Base-by-base conservation (phyloP, 805 yeast species). In the Candida broadrunensis region DNA sequence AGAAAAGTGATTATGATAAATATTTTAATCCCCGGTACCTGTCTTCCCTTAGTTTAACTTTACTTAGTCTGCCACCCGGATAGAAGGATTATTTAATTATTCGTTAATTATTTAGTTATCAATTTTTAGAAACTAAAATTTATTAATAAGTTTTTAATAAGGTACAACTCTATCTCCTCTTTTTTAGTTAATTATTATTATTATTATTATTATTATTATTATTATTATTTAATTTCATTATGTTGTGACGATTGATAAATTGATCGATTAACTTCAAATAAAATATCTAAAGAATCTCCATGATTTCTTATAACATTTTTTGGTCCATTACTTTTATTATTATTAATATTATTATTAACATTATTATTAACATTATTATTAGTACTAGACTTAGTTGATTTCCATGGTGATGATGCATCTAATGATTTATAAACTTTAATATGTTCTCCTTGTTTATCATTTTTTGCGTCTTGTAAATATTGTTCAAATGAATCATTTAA, bases 321-420 rank as follows among this genome's bases (percentile, higher is more conserved):
- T 11, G 6, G 12, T 11, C 12, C 6, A 23, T 14, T 33, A 24
- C 25, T 18, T 11, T 17, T 18, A 20, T 31, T 36, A 35, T 15
- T 38, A 7, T 15, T 24, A 26, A 7, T 7, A 35, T 7, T 25
- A 35, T n/a, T 23, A 19, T 27, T 32, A 16, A n/a, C 19, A 18
- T 23, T 47, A 27, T 37, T 39, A n/a, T 43, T 47, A 15, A 13
- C 9, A n/a, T 15, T 20, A 18, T 33, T 17, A 27, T 26, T 30
- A 11, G 14, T 21, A 23, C 31, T 29, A 24, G 35, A 41, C 2
- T 36, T 41, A n/a, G 21, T 30, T 14, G 55, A 48, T 36, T 41
- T 54, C 59, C 59, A 54, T 33, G 43, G 52, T 3, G 55, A 50
- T 3, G 55, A 48, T 8, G 58, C 19, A 7, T 61, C 65, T 4